Evolutionary conservation across 2,329 filamentous ascomycete genomes (phyloP), one percentile per base, ranked within the genome.

Genomic region (Chaetoscypha palmicola): DNA sequence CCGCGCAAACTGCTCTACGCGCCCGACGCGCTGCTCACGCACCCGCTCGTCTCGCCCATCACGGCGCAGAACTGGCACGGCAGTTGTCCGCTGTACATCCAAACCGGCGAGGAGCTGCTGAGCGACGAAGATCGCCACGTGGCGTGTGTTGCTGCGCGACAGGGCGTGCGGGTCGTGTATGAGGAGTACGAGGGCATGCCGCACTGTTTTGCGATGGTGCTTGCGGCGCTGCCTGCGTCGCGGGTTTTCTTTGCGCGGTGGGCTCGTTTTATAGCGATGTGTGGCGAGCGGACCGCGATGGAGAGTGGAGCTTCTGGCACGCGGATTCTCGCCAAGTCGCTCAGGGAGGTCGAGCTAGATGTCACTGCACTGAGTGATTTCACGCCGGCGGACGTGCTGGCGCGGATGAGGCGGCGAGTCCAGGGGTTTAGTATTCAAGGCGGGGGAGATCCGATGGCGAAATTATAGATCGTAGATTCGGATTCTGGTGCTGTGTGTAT

Each of bases 151-250:
- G 68, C 85, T 9, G 68, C 68, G 12, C 51, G 56, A 5, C 75
- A 83, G 35, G 78, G 76, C 4, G 81, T 82, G 0, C 58, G 57
- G 0, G 75, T 90, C 0, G 69, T 77, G 3, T 83, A 80, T 56
- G 77, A 86, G 59, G 77, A 87, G 64, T 92, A 80, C 59, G 81
- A 89, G 61, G 82, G 78, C 2, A 91, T 91, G 86, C 84, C 86
- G 42, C 86, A 90, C 64, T 79, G 77, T 53, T 91, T 87, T 58
- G 76, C 73, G 1, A 56, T 79, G 50, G 50, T 86, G 1, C 64
- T 86, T 43, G 62, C 69, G 1, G 62, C 64, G 3, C 59, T 71
- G 2, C 58, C 67, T 1, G 69, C 64, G 22, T 65, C 72, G 2
- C 64, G 58, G 52, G 68, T 72, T 37, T 83, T 77, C 54, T 72